Evolutionary conservation across 805 yeast genomes (phyloP).

Genomic region (Komagataella phaffii): DNA sequence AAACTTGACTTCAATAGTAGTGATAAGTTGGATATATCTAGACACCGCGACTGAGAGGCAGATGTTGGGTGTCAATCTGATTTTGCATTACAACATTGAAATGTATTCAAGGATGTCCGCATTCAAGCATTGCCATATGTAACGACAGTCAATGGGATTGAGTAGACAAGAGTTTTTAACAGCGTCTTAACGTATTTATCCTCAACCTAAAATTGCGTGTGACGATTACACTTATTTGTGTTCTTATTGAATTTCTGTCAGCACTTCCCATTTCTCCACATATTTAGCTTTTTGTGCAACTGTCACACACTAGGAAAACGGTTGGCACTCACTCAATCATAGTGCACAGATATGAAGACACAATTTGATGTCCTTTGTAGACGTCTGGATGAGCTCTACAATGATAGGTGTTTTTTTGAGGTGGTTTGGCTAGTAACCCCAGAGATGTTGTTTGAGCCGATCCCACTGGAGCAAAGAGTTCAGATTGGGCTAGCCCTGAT

Average conservation of each 20-base stretch:
- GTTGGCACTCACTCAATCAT: background rate
- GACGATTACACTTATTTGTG: background rate
- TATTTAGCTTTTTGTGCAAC: background rate
- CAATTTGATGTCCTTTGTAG: background rate
- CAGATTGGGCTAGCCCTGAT: background rate
- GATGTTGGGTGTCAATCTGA: background rate
- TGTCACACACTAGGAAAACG: background rate
- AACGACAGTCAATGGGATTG: background rate
- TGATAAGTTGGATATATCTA: too few species aligned
- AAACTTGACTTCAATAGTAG: too few species aligned
- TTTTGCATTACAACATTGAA: background rate
- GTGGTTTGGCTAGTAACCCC: background rate
- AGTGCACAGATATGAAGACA: background rate
- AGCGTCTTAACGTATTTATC: background rate
- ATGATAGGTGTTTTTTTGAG: background rate
- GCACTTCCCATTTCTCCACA: background rate
- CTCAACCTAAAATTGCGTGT: too few species aligned
- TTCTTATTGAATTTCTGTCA: background rate
- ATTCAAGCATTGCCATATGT: background rate
- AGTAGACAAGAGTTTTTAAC: background rate
- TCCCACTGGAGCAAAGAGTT: background rate
- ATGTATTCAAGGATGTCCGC: background rate
- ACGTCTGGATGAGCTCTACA: background rate
- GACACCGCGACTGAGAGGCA: background rate
- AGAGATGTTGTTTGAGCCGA: background rate